A percentile compares a stretch with the other conserved stretches of the same genome.
phyloP scores from a whole-genome alignment of 108 stramenopile genomes.

The Cylindrotheca fusiformis region DNA sequence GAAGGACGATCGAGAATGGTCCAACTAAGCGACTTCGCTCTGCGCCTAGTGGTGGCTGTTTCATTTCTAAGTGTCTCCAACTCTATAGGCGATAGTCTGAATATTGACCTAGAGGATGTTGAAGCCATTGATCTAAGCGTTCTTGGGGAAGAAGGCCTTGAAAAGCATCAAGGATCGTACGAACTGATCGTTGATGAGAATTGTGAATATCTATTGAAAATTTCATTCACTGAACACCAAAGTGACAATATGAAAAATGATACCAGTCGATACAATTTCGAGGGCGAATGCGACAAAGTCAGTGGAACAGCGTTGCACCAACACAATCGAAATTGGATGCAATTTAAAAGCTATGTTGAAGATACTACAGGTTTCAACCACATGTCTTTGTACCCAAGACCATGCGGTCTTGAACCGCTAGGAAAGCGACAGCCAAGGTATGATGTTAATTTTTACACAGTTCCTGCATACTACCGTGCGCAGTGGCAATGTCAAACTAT shows the following conservation, averaged over 20 bases:
- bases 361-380: slow-evolving; percentile 38
- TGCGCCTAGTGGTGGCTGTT: too few relatives aligned
- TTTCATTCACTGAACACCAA: slow-evolving; percentile 1
- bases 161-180: slow-evolving; percentile 2
- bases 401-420: slow-evolving; percentile 21
- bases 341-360: slow-evolving; percentile 16
- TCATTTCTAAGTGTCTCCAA: slow-evolving; percentile 2
- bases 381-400: slow-evolving; percentile 21
- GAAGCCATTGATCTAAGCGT: slow-evolving; percentile 9
- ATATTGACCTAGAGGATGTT: slow-evolving; percentile 15
- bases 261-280: slow-evolving; percentile 2
- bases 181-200: slow-evolving; percentile 3
- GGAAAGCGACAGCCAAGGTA: slow-evolving; percentile 14
- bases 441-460: slow-evolving; percentile 32
- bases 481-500: slow-evolving; percentile 14
- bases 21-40: too few relatives aligned
- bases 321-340: slow-evolving; percentile 22
- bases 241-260: slow-evolving; percentile 5
- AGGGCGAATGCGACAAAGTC: slow-evolving; percentile 8
- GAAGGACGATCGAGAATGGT: too few relatives aligned
- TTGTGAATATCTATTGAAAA: slow-evolving; percentile 10
- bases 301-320: slow-evolving; percentile 21
- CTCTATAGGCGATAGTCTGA: slow-evolving; percentile 11
- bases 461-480: slow-evolving; percentile 20
- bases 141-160: slow-evolving; percentile 18